Base-by-base conservation (phyloP, 2,329 filamentous ascomycete genomes). In the Colletotrichum sp. region DNA sequence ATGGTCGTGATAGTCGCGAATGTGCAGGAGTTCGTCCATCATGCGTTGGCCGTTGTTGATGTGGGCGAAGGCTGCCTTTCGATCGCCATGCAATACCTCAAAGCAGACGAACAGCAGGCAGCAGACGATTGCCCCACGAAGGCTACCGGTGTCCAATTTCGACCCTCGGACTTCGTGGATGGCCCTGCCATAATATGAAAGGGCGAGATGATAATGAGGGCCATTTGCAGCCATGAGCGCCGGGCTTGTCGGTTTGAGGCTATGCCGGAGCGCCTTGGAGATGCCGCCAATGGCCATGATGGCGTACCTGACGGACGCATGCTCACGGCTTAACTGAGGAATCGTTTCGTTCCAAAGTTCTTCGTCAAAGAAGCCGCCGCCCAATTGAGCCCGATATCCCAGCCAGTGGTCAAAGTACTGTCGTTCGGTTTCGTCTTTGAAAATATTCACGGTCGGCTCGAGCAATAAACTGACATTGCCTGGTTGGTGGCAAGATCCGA, bases 61-160 rank as follows among this genome's bases (percentile, higher is more conserved):
- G 76, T 87, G 86, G 9, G 81, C 78, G 16, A 85, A 79, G 1
- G 85, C 85, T 1, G 81, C 82, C 24, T 79, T 78, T 12, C 79
- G 78, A 73, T 86, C 85, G 26, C 82, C 83, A 74, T 87, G 84
- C 52, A 85, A 71, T 3, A 81, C 80, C 70, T 86, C 84, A 68
- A 86, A 85, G 68, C 84, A 81, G 70, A 83, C 81, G 77, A 86
- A 86, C 57, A 86, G 81, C 64, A 86, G 80, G 69, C 82, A 85
- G 71, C 83, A 83, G 5, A 86, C 67, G 12, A 85, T 81, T 3
- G 83, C 83, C 4, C 82, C 80, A 13, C 78, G 78, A 3, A 83
- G 75, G 32, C 78, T 79, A 7, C 73, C 77, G 8, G 76, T 72
- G 7, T 71, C 69, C 4, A 77, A 66, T 9, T 57, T 26, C 9